phyloP scores from a whole-genome alignment of 148 eudicot genomes.

The Dianthus caryophyllus region DNA sequence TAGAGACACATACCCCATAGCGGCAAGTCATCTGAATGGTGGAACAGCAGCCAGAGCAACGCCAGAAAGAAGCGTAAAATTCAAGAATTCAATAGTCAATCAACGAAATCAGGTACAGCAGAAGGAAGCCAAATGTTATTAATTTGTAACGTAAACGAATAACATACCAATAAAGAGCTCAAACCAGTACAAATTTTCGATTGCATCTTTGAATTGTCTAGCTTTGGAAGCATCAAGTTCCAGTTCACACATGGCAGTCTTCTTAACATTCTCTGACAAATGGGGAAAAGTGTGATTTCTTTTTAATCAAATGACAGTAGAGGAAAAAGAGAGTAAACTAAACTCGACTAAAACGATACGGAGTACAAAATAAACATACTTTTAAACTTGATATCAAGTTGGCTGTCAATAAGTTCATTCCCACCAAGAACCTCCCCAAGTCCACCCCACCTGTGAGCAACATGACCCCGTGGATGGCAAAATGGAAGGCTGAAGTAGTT shows the following conservation, averaged over 20 bases:
- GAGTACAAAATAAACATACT: conserved; percentile 41
- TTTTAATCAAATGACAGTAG: neutral
- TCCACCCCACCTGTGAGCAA: conserved; percentile 93
- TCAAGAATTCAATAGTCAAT: conserved; percentile 17
- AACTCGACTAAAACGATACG: conserved; percentile 2
- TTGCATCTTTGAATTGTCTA: conserved; percentile 78
- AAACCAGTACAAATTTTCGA: conserved; percentile 88
- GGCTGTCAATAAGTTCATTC: conserved; percentile 94
- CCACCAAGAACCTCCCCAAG: conserved; percentile 99
- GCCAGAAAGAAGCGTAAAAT: conserved; percentile 21
- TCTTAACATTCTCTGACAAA: conserved; percentile 68
- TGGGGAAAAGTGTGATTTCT: neutral
- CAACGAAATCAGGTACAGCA: neutral
- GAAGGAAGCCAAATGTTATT: neutral
- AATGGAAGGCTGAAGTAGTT: conserved; percentile 92
- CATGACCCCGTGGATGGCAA: conserved; percentile 59
- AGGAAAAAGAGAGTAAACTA: conserved; percentile 3
- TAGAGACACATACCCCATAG: conserved; percentile 31
- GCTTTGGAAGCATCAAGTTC: conserved; percentile 78
- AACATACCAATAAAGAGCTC: conserved; percentile 86
- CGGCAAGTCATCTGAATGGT: conserved; percentile 32
- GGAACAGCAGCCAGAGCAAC: conserved; percentile 16
- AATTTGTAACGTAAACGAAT: neutral
- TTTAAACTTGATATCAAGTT: conserved; percentile 59
- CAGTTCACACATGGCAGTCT: conserved; percentile 59